Base-by-base conservation (phyloP, 129 eudicot species). In the Artemisia tridentata region DNA sequence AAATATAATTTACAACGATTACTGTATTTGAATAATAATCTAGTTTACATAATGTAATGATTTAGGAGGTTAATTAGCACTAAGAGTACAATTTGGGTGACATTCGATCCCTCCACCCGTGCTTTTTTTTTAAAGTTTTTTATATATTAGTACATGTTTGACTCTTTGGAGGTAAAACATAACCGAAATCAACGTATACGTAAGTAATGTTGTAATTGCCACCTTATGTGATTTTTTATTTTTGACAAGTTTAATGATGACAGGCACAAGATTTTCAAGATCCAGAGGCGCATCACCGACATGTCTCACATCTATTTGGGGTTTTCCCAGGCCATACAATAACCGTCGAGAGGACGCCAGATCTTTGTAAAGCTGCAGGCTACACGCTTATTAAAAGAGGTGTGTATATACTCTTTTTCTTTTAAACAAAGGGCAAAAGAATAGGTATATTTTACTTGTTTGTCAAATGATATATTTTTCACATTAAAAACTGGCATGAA, bases 271-370 rank as follows among this genome's bases (percentile, higher is more conserved):
- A 92, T 74, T 92, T 92, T 63, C 66, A 74, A 81, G 98, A 92
- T 82, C 96, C 95, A 58, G 98, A 92, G 49, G 83, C 82, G 65
- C 92, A 86, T 80, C 98, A 92, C 67, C 78, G 98, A 43, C 98
- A 92, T 72, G 84, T 92, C 11, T 92, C 98, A 14, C 98, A 88
- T 65, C 80, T 92, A 58, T 92, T 80, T 74, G 96, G 96, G 49
- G 79, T 88, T 50, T 92, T 61, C 57, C 98, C 98, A 0, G 98
- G 98, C 17, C 98, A 92, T 62, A 84, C 88, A 1, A 88, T 92
- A 73, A 92, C 83, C 14, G 67, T 84, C 5, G 95, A 92, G 71
- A 75, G 63, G 67, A 84, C 80, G 68, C 91, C 98, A 59, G 96
- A 86, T 69, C 91, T 92, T 54, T 86, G 95, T 72, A 84, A 86